Evolutionary conservation across 305 asterid species (phyloP).

Genomic region (Fraxinus latifolia): DNA sequence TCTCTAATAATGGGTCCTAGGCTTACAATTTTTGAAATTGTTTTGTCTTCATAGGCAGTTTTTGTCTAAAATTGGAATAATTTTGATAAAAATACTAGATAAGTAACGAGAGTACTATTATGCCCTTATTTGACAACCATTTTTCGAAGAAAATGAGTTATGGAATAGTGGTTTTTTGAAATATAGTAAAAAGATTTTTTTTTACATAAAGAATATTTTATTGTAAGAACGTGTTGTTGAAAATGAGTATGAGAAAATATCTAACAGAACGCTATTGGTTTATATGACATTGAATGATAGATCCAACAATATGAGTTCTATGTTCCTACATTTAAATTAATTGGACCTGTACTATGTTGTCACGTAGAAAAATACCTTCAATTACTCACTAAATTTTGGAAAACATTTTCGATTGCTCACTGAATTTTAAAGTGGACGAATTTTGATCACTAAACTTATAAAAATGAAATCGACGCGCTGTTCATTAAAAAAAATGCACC

Average conservation of each 20-base stretch:
- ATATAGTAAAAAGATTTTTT: not conserved
- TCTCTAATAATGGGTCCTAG: not conserved
- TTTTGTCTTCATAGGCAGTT: not conserved
- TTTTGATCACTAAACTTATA: not conserved
- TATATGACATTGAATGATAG: not conserved
- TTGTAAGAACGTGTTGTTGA: not conserved
- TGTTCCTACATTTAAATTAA: not conserved
- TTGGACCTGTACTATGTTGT: not conserved
- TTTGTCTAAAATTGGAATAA: not conserved
- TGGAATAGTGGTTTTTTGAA: too few relatives aligned
- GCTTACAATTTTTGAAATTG: not conserved
- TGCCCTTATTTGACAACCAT: not conserved
- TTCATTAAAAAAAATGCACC: not conserved
- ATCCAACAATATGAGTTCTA: not conserved
- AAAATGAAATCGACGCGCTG: not conserved
- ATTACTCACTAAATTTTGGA: too few relatives aligned
- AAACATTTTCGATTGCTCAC: not conserved
- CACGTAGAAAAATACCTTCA: not conserved
- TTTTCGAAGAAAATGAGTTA: not conserved
- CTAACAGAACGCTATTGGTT: not conserved
- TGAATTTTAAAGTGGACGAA: not conserved
- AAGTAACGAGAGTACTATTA: not conserved
- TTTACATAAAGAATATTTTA: too few relatives aligned
- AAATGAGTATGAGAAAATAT: not conserved
- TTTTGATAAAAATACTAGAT: not conserved